These are phyloP conservation scores for Bjerkandera adusta DNA, from an alignment of 1,284 basidiomycete species.

Conservation along the genomic window DNA sequence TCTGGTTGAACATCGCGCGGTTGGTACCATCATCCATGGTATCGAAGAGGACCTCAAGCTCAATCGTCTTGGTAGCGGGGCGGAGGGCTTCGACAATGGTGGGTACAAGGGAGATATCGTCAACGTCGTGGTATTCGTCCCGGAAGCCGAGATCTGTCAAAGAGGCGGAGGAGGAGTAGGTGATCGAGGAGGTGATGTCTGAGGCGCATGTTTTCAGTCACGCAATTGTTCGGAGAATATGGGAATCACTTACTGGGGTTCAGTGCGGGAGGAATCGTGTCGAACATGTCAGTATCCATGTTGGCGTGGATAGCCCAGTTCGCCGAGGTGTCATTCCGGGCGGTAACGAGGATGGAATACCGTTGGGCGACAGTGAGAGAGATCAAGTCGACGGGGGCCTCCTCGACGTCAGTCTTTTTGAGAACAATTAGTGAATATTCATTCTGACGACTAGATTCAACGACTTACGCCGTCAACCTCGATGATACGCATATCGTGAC, in stretches of 20 bases:
- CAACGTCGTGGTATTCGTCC: constrained; percentile 52
- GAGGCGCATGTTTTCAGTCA: not conserved
- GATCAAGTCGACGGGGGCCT: constrained; percentile 67
- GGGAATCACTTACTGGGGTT: constrained; percentile 61
- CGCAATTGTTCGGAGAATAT: not conserved
- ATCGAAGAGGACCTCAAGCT: constrained; percentile 59
- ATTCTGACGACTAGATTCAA: no score
- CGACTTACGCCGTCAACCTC: constrained; percentile 79
- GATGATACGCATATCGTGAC: constrained; percentile 89
- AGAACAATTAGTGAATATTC: not conserved
- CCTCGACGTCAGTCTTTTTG: constrained; percentile 81
- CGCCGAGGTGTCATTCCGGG: constrained; percentile 77
- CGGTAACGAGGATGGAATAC: constrained; percentile 90
- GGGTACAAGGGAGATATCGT: constrained; percentile 66
- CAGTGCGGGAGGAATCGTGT: constrained; percentile 68
- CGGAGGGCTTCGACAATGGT: constrained; percentile 41
- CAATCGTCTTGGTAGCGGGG: constrained; percentile 49
- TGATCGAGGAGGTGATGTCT: constrained; percentile 80
- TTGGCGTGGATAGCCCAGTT: constrained; percentile 92
- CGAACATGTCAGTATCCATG: constrained; percentile 89
- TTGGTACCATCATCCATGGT: constrained; percentile 82
- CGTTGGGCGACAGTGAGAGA: constrained; percentile 85
- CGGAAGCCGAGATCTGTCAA: constrained; percentile 49
- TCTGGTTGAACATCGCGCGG: constrained; percentile 68
- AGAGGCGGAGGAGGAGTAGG: constrained; percentile 53